Base-by-base conservation (phyloP, 2,329 filamentous ascomycete species). In the Botrytis elliptica region DNA sequence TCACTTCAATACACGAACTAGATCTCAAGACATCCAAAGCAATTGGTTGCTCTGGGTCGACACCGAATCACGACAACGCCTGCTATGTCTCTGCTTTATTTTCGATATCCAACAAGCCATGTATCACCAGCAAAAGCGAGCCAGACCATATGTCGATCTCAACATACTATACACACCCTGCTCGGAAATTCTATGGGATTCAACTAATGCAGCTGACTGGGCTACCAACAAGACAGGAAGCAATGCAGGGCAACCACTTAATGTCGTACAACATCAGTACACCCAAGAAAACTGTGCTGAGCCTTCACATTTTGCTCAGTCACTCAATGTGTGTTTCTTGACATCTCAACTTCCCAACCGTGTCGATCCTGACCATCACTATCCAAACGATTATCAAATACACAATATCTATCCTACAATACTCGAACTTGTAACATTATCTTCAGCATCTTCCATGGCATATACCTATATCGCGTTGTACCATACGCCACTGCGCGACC, bases 381-480 rank as follows among this genome's bases (percentile, higher is more conserved):
- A 72, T 68, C 69, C 76, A 38, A 76, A 74, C 40, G 46, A 75
- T 29, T 73, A 75, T 33, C 71, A 75, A 46, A 63, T 66, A 20
- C 55, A 62, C 57, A 46, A 20, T 18, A 63, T 71, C 8, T 63
- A 75, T 57, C 74, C 74, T 16, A 64, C 72, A 22, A 70, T 78
- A n/a, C 60, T 67, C 46, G 76, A 65, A 40, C 75, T 79, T 40
- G 74, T 72, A 69, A 71, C 70, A 38, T 78, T 88, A 29, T 90
- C 89, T 78, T 79, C 84, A 1, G 78, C 76, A 68, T 85, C 83
- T 20, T 82, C 84, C 22, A 80, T 85, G 29, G 86, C 85, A 66
- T 86, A 87, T 78, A 86, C 86, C 0, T 89, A 89, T 78, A 81
- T 89, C 29, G 87, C 88, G 1, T 82, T 90, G 1, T 84, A 89